Conservation (phyloP, 441 rosid genomes). For the Biscutella laevigata region DNA sequence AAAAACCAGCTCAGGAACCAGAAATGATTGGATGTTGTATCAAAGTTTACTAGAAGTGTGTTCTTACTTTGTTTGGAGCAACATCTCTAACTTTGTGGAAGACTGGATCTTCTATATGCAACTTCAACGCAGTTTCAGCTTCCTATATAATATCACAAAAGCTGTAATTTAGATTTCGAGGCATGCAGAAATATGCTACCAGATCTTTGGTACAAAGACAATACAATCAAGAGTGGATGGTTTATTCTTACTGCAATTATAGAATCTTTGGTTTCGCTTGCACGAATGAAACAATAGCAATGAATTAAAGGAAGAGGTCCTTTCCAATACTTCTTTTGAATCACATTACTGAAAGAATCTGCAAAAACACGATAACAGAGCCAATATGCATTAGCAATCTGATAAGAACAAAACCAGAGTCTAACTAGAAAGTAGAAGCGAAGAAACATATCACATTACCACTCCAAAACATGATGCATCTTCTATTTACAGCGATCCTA, state of each 20-base stretch:
- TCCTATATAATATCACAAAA: conserved; percentile 30
- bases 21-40: not conserved
- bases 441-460: not conserved
- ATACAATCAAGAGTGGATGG: not conserved
- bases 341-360: conserved; percentile 63
- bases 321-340: conserved; percentile 53
- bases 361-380: conserved; percentile 11
- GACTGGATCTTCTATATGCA: conserved; percentile 40
- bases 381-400: not conserved
- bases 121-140: conserved; percentile 60
- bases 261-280: conserved; percentile 56
- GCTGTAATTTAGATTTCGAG: not conserved
- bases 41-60: not conserved
- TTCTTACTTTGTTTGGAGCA: conserved; percentile 84
- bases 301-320: conserved; percentile 70
- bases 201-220: not conserved
- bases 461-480: not conserved
- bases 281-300: conserved; percentile 81
- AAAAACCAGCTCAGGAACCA: not conserved
- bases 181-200: not conserved
- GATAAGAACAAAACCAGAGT: not conserved
- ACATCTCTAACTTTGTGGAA: conserved; percentile 89
- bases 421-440: not conserved
- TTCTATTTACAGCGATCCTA: not conserved
- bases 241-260: conserved; percentile 43